These are phyloP conservation scores for Torulaspora delbrueckii DNA, from an alignment of 805 yeast genomes.

Conservation along the genomic window DNA sequence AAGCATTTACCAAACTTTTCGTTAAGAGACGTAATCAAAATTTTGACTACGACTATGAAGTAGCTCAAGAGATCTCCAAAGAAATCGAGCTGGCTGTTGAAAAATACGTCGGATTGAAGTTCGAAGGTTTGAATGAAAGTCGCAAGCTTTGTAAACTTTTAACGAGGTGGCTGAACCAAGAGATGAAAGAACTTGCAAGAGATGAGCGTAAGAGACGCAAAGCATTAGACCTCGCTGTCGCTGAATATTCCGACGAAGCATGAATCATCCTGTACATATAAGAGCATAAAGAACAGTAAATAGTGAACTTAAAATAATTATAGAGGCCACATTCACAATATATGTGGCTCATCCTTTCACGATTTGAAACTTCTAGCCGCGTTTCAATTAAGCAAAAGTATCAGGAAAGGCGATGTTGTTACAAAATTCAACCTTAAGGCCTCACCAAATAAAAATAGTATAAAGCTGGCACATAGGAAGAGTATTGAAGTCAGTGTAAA, in stretches of 20 bases:
- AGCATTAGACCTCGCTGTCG: neutral
- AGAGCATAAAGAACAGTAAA: neutral
- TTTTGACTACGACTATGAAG: constrained; percentile 2
- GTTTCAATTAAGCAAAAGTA: neutral
- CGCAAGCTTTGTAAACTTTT: constrained; percentile 13
- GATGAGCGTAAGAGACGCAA: constrained; percentile 5
- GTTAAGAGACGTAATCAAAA: constrained; percentile 8
- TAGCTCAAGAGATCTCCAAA: constrained; percentile 8
- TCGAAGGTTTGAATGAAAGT: constrained; percentile 25
- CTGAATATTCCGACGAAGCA: constrained; percentile 3
- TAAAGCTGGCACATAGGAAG: neutral
- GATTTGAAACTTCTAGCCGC: neutral
- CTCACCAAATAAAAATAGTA: neutral
- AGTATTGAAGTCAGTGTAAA: neutral
- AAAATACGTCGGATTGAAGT: constrained; percentile 19
- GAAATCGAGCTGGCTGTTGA: constrained; percentile 18
- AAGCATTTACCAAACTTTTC: constrained; percentile 20
- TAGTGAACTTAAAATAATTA: neutral
- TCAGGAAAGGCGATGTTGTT: neutral
- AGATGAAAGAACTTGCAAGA: constrained; percentile 8
- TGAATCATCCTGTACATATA: constrained; percentile 3
- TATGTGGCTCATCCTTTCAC: neutral
- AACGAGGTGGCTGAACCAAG: constrained; percentile 21
- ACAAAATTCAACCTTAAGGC: neutral
- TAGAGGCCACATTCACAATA: neutral